These are phyloP conservation scores for Pythium sp. DNA, from an alignment of 352 stramenopile species.

Conservation along the genomic window DNA sequence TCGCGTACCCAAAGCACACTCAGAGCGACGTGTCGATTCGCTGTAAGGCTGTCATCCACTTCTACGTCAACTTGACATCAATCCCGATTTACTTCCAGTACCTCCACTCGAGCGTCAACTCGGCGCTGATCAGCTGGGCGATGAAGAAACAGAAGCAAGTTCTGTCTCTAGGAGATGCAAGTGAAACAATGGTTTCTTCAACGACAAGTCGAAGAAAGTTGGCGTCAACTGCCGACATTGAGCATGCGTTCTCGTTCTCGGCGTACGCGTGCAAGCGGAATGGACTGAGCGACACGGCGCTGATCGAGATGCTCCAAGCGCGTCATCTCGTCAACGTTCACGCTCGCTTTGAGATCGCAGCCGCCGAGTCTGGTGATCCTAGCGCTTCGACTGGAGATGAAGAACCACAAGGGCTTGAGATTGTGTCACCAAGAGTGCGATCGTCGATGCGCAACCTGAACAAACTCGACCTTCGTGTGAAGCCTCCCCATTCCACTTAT, in stretches of 20 bases:
- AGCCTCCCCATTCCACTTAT: not conserved
- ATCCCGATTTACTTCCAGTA: constrained; percentile 84
- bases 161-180: not conserved
- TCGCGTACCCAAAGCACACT: constrained; percentile 8
- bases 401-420: not conserved
- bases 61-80: constrained; percentile 86
- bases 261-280: constrained; percentile 85
- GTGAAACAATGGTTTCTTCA: not conserved
- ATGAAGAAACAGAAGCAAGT: constrained; percentile 34
- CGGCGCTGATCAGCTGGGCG: constrained; percentile 59
- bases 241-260: constrained; percentile 78
- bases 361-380: constrained; percentile 22
- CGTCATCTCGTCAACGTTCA: constrained; percentile 78
- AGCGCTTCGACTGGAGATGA: not conserved
- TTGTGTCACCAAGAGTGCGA: constrained; percentile 25
- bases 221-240: constrained; percentile 70
- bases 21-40: constrained; percentile 28
- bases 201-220: constrained; percentile 19
- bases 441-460: constrained; percentile 22
- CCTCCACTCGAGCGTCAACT: constrained; percentile 65
- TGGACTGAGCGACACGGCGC: constrained; percentile 76
- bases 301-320: constrained; percentile 85
- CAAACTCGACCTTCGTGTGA: constrained; percentile 4
- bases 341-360: constrained; percentile 54
- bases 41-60: constrained; percentile 52